These are phyloP conservation scores for Globisporangium acanthophoron DNA, from an alignment of 352 stramenopile genomes.

Conservation along the genomic window DNA sequence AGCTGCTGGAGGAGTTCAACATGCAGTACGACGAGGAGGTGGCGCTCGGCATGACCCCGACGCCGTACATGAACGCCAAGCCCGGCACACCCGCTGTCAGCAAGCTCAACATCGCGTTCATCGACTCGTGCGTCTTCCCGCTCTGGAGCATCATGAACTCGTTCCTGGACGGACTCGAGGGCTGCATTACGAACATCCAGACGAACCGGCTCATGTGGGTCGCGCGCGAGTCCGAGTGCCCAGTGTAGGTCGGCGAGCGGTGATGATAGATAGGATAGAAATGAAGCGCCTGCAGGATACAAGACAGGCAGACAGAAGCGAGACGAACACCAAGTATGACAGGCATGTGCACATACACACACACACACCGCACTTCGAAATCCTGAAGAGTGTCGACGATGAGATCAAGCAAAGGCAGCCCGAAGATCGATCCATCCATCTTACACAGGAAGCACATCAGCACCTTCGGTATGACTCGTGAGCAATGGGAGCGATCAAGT, in stretches of 20 bases:
- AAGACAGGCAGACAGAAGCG: background rate
- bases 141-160: slow-evolving; percentile 68
- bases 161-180: slow-evolving; percentile 55
- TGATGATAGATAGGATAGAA: background rate
- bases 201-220: slow-evolving; percentile 64
- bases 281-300: background rate
- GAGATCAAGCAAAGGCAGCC: too few relatives aligned
- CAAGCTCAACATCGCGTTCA: slow-evolving; percentile 78
- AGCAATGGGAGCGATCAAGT: too few relatives aligned
- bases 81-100: slow-evolving; percentile 55
- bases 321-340: background rate
- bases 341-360: background rate
- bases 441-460: too few relatives aligned
- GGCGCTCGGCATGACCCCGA: slow-evolving; percentile 51
- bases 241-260: background rate
- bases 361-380: too few relatives aligned
- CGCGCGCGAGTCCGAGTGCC: slow-evolving; percentile 15
- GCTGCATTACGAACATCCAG: slow-evolving; percentile 61
- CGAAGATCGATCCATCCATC: too few relatives aligned
- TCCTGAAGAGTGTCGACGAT: too few relatives aligned
- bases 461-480: too few relatives aligned
- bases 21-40: slow-evolving; percentile 73
- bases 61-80: slow-evolving; percentile 73
- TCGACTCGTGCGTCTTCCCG: slow-evolving; percentile 80
- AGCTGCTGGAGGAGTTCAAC: slow-evolving; percentile 78